These are phyloP conservation scores for Ettlia oleoabundans DNA, from an alignment of 139 green algal genomes.

Conservation along the genomic window DNA sequence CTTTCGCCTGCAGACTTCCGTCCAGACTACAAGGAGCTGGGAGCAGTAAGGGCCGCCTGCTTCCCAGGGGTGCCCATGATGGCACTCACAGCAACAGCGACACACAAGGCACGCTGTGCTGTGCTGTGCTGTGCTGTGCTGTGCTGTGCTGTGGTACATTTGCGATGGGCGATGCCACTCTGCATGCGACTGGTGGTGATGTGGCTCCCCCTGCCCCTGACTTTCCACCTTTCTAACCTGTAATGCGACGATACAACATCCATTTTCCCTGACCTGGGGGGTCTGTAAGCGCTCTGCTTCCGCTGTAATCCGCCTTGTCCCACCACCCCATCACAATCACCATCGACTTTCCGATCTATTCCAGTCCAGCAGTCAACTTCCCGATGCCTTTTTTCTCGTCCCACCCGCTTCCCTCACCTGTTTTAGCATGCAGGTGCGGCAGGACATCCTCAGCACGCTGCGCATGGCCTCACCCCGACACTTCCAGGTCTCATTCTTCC, in stretches of 20 bases:
- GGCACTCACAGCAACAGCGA: slow-evolving; percentile 83
- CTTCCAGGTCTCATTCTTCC: slow-evolving; percentile 81
- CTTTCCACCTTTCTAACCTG: not conserved
- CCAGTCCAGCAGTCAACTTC: no score
- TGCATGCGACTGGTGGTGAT: not conserved
- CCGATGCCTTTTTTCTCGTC: not conserved
- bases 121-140: no score
- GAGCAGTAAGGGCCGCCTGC: slow-evolving; percentile 41
- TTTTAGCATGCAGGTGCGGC: slow-evolving; percentile 51
- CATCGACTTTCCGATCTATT: no score
- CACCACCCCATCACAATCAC: no score
- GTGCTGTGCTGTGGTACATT: no score
- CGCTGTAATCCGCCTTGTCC: no score
- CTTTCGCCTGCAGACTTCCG: slow-evolving; percentile 68
- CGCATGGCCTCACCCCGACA: slow-evolving; percentile 50
- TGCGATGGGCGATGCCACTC: no score
- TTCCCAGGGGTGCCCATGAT: slow-evolving; percentile 67
- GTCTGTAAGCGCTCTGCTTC: no score
- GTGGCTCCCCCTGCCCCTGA: not conserved
- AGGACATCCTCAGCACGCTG: slow-evolving; percentile 77
- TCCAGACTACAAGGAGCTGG: slow-evolving; percentile 78
- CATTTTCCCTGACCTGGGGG: no score
- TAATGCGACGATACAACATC: no score
- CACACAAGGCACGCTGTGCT: slow-evolving; percentile 24
- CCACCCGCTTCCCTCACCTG: not conserved